Evolutionary conservation across 2,329 filamentous ascomycete species (phyloP).

Genomic region (Diaporthe capsici): DNA sequence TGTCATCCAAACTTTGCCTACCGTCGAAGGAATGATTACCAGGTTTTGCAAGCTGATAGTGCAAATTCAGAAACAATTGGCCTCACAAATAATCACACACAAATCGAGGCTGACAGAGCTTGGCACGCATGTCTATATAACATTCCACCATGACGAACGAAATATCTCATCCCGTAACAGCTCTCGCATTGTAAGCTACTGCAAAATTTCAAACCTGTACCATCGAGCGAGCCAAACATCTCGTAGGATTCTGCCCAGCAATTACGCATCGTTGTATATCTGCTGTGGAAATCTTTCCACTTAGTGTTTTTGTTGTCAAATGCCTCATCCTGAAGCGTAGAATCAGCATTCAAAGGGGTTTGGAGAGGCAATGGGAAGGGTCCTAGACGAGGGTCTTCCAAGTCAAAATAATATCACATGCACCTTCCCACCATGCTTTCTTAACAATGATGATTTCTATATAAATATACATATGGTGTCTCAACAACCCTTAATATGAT

Average conservation of each 20-base stretch:
- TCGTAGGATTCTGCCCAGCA: too few relatives aligned
- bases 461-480: not conserved
- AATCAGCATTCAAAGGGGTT: too few relatives aligned
- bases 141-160: not conserved
- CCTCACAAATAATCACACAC: not conserved
- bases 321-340: too few relatives aligned
- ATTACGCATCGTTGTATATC: too few relatives aligned
- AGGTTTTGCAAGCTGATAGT: not conserved
- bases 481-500: not conserved
- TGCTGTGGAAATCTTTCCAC: too few relatives aligned
- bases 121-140: not conserved
- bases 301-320: too few relatives aligned
- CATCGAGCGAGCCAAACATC: too few relatives aligned
- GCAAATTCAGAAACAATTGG: not conserved
- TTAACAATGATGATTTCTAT: not conserved
- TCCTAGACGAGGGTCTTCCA: not conserved
- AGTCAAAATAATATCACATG: not conserved
- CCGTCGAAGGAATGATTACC: not conserved
- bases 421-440: not conserved
- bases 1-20: conserved; percentile 9
- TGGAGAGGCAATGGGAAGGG: not conserved
- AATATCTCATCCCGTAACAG: too few relatives aligned
- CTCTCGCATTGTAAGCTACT: too few relatives aligned
- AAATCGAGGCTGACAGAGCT: not conserved
- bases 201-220: too few relatives aligned